Base-by-base conservation (phyloP, 352 stramenopile species). In the Globisporangium splendens region DNA sequence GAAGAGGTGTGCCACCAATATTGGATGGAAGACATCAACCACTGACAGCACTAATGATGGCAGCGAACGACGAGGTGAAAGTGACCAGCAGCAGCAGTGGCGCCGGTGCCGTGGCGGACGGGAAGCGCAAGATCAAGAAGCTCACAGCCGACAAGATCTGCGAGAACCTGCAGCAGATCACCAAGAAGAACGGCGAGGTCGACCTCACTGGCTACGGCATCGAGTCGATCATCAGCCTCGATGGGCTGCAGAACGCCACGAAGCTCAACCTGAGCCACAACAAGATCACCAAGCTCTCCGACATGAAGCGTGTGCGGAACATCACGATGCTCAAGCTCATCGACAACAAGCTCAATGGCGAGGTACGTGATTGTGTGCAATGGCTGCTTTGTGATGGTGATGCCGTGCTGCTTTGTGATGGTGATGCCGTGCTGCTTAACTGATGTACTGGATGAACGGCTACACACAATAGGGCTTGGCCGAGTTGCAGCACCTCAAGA, bases 61-160 rank as follows among this genome's bases (percentile, higher is more conserved):
- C 48, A 53, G 24, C 48, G 48, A 38, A 31, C 31, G 48, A 24
- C n/a, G 48, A 53, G 21, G 12, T 24, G 21, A 12, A 15, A 18
- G 39, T 10, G 17, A 1, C 39, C 2, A 13, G 28, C 7, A 44
- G 15, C n/a, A 39, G 13, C 13, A 44, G 8, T 22, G 35, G 31
- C 31, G 43, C 43, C 7, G 39, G 20, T 1, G 22, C 21, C n/a
- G 28, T 28, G 17, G 56, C 59, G 44, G 54, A 69, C 18, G 43
- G 22, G 38, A 92, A 91, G 70, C 69, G 61, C 65, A 79, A 82
- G 63, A 95, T 95, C 68, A 95, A 95, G 70, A 95, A 95, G 79
- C 72, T 95, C 46, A 95, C 86, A 44, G 70, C 73, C 48, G 81
- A 91, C 56, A 95, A 92, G 66, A 65, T 95, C 49, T 44, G 66